phyloP scores from a whole-genome alignment of 2,329 filamentous ascomycete genomes.

The Alternaria arborescens region DNA sequence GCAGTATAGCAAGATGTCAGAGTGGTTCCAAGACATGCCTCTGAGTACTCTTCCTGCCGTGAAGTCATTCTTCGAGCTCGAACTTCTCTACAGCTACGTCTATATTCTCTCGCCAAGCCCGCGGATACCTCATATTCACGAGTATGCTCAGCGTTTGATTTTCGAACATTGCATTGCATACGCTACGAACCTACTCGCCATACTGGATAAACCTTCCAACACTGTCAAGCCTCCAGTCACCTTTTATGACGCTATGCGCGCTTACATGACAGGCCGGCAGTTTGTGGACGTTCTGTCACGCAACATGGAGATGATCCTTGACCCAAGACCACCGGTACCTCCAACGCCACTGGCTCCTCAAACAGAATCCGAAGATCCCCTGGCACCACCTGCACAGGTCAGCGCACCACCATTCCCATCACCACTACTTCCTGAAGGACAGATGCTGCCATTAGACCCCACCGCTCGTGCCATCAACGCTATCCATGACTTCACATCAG shows the following conservation, averaged over 20 bases:
- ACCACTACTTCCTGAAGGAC: constrained; percentile 35
- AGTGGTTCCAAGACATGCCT: constrained; percentile 83
- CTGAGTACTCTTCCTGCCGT: constrained; percentile 70
- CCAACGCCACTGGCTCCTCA: constrained; percentile 44
- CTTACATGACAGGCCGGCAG: constrained; percentile 72
- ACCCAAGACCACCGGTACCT: constrained; percentile 53
- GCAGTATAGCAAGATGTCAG: constrained; percentile 76
- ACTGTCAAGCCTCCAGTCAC: constrained; percentile 75
- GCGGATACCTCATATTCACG: constrained; percentile 73
- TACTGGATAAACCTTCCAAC: constrained; percentile 63
- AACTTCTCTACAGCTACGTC: constrained; percentile 89
- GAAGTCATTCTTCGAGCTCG: constrained; percentile 82
- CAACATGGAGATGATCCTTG: constrained; percentile 59
- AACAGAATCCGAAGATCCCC: constrained; percentile 46
- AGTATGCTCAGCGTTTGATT: constrained; percentile 80
- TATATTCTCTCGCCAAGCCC: constrained; percentile 86
- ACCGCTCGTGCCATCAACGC: constrained; percentile 55
- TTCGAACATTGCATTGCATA: constrained; percentile 90
- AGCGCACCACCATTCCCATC: constrained; percentile 46
- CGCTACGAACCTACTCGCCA: constrained; percentile 74
- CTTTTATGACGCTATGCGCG: constrained; percentile 85
- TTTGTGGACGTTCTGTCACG: constrained; percentile 65
- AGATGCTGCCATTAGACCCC: constrained; percentile 41
- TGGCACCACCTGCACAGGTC: constrained; percentile 41
- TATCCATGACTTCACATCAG: constrained; percentile 58